Base-by-base conservation (phyloP, 1,139 yeast genomes). In the Scheffersomyces titani region DNA sequence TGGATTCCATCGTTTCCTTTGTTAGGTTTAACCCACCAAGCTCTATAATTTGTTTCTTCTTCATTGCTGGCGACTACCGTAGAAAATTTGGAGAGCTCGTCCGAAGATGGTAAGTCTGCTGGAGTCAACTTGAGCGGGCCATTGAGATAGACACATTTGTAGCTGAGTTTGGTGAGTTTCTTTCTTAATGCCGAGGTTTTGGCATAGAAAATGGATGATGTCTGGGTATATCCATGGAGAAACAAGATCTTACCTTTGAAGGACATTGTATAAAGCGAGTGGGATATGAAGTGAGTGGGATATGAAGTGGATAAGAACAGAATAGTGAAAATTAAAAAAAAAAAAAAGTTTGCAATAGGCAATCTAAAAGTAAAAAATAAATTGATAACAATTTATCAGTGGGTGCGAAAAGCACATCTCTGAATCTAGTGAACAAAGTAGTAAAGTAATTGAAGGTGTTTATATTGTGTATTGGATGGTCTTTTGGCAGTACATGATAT, bases 101-200 rank as follows among this genome's bases (percentile, higher is more conserved):
- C 81, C n/a, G 70, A 63, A 9, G 78, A 66, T 1, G 96, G 96
- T 58, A 91, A 73, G 63, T 92, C 97, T 1, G 87, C 83, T 7
- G 87, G 83, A 1, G 84, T 80, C 50, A 92, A 74, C 44, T 76
- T 73, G 6, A 85, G 74, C 1, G 98, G 97, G 0, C 89, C 98
- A 65, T 90, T 90, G 54, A 92, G 73, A 70, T 89, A 93, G 13
- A 88, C 84, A 36, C 93, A 82, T 66, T 90, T 91, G 62, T 62
- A 64, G 36, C 64, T 69, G 45, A 77, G 61, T 53, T 78, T 75
- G 53, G 67, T 60, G 44, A 80, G 66, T 60, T 68, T 71, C 57
- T 80, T 79, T 21, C 84, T 66, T 44, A 80, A 70, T 1, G 83
- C 83, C 20, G 82, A 76, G 0, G 82, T 75, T 59, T 80, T 80